These are phyloP conservation scores for Atractiella rhizophila DNA, from an alignment of 768 basidiomycete genomes.

Conservation along the genomic window DNA sequence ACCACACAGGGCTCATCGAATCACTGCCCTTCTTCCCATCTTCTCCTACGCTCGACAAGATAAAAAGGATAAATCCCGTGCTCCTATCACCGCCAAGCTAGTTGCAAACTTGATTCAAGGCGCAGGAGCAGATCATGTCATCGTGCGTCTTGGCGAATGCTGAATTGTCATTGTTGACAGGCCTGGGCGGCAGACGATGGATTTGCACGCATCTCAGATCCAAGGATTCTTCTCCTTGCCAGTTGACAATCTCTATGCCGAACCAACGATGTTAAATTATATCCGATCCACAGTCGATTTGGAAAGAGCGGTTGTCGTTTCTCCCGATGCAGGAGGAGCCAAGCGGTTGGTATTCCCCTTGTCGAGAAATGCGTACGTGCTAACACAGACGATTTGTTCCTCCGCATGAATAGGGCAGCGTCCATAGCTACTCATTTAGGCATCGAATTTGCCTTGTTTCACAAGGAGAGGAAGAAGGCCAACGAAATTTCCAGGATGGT, in stretches of 20 bases:
- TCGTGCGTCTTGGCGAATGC: constrained; percentile 32
- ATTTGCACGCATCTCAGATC: constrained; percentile 93
- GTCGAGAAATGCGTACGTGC: neutral
- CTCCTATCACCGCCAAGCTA: constrained; percentile 90
- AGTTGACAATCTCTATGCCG: constrained; percentile 96
- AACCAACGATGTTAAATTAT: constrained; percentile 81
- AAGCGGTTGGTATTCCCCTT: constrained; percentile 35
- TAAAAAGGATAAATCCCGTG: constrained; percentile 96
- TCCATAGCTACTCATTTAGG: constrained; percentile 88
- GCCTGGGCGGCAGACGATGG: constrained; percentile 53
- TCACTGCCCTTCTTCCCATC: constrained; percentile 84
- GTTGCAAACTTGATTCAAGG: constrained; percentile 92
- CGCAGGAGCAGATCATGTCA: constrained; percentile 85
- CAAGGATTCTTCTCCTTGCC: constrained; percentile 99
- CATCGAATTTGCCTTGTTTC: constrained; percentile 94
- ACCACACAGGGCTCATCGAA: constrained; percentile 86
- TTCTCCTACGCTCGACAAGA: constrained; percentile 96
- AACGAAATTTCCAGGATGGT: constrained; percentile 88
- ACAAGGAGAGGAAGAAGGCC: constrained; percentile 94
- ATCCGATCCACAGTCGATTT: constrained; percentile 76
- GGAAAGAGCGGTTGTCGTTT: constrained; percentile 72
- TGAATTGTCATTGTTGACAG: constrained; percentile 2
- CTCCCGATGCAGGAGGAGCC: constrained; percentile 92
- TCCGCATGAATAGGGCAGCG: constrained; percentile 41
- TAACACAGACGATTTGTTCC: neutral